phyloP scores from a whole-genome alignment of 768 basidiomycete species.

The Boletales sp. region DNA sequence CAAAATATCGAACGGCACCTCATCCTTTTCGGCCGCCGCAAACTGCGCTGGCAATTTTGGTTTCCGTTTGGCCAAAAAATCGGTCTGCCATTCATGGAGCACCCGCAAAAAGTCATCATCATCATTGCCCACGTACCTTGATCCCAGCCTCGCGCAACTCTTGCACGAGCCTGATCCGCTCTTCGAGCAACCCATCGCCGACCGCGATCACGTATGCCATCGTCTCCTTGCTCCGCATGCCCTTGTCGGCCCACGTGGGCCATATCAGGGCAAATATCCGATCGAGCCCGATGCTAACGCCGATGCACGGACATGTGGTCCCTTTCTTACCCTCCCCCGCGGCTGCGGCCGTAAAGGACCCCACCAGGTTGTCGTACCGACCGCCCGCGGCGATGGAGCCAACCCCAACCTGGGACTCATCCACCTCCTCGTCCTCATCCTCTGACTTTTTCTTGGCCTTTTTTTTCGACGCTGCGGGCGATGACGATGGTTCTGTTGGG shows the following conservation, averaged over 20 bases:
- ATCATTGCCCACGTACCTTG: slow-evolving; percentile 49
- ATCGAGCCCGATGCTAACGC: slow-evolving; percentile 91
- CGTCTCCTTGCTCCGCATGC: slow-evolving; percentile 84
- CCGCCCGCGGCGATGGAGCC: slow-evolving; percentile 99
- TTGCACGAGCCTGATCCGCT: slow-evolving; percentile 76
- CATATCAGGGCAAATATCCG: slow-evolving; percentile 88
- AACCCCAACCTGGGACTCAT: slow-evolving; percentile 91
- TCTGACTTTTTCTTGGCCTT: slow-evolving; percentile 41
- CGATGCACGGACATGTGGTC: slow-evolving; percentile 78
- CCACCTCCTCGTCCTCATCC: slow-evolving; percentile 60
- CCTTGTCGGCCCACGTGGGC: slow-evolving; percentile 78
- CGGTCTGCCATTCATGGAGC: slow-evolving; percentile 50
- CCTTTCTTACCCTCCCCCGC: slow-evolving; percentile 71
- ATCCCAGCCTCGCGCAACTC: slow-evolving; percentile 84
- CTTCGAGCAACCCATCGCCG: slow-evolving; percentile 83
- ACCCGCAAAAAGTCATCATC: background rate
- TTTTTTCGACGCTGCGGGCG: slow-evolving; percentile 31
- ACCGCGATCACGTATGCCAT: slow-evolving; percentile 93
- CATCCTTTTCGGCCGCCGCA: slow-evolving; percentile 85
- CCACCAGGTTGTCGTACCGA: slow-evolving; percentile 92
- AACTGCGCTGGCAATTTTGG: slow-evolving; percentile 88
- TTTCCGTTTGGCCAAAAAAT: slow-evolving; percentile 90
- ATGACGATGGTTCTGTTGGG: slow-evolving; percentile 34
- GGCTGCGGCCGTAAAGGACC: slow-evolving; percentile 83
- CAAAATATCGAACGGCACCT: slow-evolving; percentile 90